Base-by-base conservation (phyloP, 495 filamentous ascomycete species). In the Talaromyces trachyspermus region DNA sequence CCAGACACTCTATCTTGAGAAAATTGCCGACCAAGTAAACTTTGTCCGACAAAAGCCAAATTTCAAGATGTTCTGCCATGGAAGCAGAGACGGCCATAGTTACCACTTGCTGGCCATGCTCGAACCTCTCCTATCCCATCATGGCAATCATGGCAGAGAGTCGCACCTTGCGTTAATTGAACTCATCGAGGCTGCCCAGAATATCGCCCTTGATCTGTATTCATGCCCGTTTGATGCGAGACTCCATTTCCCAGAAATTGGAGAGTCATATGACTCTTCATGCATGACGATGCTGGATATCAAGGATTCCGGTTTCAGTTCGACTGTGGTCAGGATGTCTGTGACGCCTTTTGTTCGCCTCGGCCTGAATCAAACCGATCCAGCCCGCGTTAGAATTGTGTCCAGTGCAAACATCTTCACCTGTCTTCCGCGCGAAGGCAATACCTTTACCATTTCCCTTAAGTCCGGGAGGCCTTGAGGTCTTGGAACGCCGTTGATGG, bases 271-370 rank as follows among this genome's bases (percentile, higher is more conserved):
- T 49, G 56, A 65, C 27, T 59, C 60, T 0, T 23, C 25, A 0
- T 54, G 45, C 1, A 68, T 65, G 64, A 17, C 57, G 22, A 61
- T 49, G 17, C 33, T 53, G 10, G 62, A 64, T 19, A 43, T 44
- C 1, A 51, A 15, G n/a, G n/a, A 26, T 12, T 8, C 18, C 4
- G n/a, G 12, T 14, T 17, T 26, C 22, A 10, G n/a, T 11, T 27
- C 26, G n/a, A 12, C 20, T 5, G 27, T 7, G 15, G 41, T 43
- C 22, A 29, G n/a, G 14, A 15, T 43, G 41, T 43, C 41, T 1
- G 25, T 43, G 1, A 43, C 22, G 2, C 41, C 41, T 2, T 23
- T 8, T 0, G 18, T 43, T 27, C 19, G 41, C 6, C 11, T 43
- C 24, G 41, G 41, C 1, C 20, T 25, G 1, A 43, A n/a, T n/a